Percentiles rank a stretch among this genome's conserved stretches.
These are phyloP conservation scores for Tetratostichococcus sp. DNA, from an alignment of 139 green algal species.

Conservation along the genomic window DNA sequence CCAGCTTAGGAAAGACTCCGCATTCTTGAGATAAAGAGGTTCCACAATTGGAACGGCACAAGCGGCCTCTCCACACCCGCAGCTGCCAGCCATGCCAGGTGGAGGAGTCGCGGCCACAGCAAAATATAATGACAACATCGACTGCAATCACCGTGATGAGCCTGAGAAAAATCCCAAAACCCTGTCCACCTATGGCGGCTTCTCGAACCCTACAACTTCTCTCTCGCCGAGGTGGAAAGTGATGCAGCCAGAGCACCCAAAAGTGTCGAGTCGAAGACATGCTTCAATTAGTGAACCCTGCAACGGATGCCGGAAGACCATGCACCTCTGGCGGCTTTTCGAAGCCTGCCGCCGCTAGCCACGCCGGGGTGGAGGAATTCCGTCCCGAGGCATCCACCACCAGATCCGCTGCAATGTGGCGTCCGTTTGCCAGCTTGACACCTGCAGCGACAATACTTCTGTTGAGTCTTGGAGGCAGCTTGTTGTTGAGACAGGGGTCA, in stretches of 20 bases:
- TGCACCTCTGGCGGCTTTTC: not conserved
- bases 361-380: not conserved
- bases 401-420: constrained; percentile 1
- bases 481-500: too few relatives aligned
- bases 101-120: too few relatives aligned
- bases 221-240: not conserved
- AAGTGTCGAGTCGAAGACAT: too few relatives aligned
- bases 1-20: too few relatives aligned
- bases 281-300: too few relatives aligned
- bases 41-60: too few relatives aligned
- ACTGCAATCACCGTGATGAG: too few relatives aligned
- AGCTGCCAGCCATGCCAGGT: constrained; percentile 14
- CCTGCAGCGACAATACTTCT: not conserved
- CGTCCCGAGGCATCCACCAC: constrained; percentile 15
- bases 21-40: too few relatives aligned
- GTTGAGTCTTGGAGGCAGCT: not conserved
- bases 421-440: not conserved
- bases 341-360: constrained; percentile 4
- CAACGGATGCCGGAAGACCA: too few relatives aligned
- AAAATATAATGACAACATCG: too few relatives aligned
- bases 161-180: too few relatives aligned
- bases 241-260: too few relatives aligned
- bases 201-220: not conserved
- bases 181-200: not conserved
- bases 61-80: not conserved